These are phyloP conservation scores for Yueomyces sp. DNA, from an alignment of 805 yeast genomes.

Conservation along the genomic window DNA sequence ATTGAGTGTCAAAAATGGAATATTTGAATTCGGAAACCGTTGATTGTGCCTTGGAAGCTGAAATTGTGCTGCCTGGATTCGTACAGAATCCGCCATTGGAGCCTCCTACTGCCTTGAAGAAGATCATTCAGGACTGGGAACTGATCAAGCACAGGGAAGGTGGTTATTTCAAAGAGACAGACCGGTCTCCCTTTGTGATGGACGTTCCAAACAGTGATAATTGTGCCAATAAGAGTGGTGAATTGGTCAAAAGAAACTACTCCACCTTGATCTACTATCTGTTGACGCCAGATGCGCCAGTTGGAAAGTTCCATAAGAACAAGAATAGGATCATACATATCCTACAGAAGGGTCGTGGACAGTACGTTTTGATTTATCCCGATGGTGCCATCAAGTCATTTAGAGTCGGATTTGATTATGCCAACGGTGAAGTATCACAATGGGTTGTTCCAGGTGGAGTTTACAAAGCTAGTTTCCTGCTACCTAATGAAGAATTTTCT, in stretches of 20 bases:
- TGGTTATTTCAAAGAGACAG: conserved; percentile 45
- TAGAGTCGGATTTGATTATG: conserved; percentile 37
- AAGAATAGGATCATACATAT: conserved; percentile 42
- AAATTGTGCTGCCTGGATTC: conserved; percentile 7
- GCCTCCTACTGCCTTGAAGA: conserved; percentile 14
- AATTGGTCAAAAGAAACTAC: conserved; percentile 23
- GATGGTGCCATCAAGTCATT: conserved; percentile 36
- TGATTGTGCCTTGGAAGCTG: conserved; percentile 5
- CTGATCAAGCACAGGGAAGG: conserved; percentile 40
- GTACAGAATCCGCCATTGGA: conserved; percentile 10
- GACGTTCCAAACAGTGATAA: conserved; percentile 18
- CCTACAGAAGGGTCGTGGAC: conserved; percentile 42
- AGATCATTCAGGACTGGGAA: conserved; percentile 25
- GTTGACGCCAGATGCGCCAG: conserved; percentile 35
- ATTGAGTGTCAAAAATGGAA: not conserved
- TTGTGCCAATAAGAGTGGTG: not conserved
- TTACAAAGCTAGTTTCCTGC: conserved; percentile 40
- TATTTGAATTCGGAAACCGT: not conserved
- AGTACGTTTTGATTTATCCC: conserved; percentile 39
- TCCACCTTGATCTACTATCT: conserved; percentile 42
- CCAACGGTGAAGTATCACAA: conserved; percentile 37
- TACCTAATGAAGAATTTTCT: conserved; percentile 26
- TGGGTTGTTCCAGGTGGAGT: conserved; percentile 56
- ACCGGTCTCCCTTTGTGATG: conserved; percentile 34
- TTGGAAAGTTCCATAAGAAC: conserved; percentile 39